Evolutionary conservation across 2,329 filamentous ascomycete genomes (phyloP), one percentile per base, ranked within the genome.

Genomic region (Helotiales sp.): DNA sequence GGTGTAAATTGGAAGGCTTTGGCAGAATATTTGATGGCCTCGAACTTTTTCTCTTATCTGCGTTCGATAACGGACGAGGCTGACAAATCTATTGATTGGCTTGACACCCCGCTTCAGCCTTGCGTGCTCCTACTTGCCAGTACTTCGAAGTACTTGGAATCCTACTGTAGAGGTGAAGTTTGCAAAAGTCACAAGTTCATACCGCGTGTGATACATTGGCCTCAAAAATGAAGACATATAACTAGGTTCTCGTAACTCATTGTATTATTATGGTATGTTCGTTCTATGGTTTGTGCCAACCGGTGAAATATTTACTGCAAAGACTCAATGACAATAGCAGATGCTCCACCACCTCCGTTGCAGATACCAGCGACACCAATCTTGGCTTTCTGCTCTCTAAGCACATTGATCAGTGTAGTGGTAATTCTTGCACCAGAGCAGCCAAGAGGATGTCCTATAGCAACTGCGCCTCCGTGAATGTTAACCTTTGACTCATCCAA

Each of bases 301-400:
- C 29, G 19, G 12, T 6, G n/a, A 29, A 27, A 10, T 8, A 33
- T 57, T 55, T 69, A 71, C 56, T 71, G 67, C 52, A 72, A 56
- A 57, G 64, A 69, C 81, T 99, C 95, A 70, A 99, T 85, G 62
- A 99, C 91, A 66, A 99, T 79, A 58, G 95, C 95, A 70, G 91
- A 96, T 59, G 95, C 95, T 73, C 95, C 95, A 69, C 95, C 95
- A 57, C 95, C 95, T 65, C 95, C 95, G 76, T 99, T 99, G 86
- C 95, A 99, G 72, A 99, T 98, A 71, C 91, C 95, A 36, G 90
- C 93, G 71, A 87, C 90, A 57, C 95, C 95, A 74, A 98, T 87
- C 87, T 96, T 97, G 70, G 86, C 93, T 75, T 91, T 90, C 82
- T 93, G 95, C 74, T 95, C 88, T 75, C 84, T 89, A 70, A 99